These are phyloP conservation scores for Penicillium goetzii DNA, from an alignment of 495 filamentous ascomycete species.

Conservation along the genomic window DNA sequence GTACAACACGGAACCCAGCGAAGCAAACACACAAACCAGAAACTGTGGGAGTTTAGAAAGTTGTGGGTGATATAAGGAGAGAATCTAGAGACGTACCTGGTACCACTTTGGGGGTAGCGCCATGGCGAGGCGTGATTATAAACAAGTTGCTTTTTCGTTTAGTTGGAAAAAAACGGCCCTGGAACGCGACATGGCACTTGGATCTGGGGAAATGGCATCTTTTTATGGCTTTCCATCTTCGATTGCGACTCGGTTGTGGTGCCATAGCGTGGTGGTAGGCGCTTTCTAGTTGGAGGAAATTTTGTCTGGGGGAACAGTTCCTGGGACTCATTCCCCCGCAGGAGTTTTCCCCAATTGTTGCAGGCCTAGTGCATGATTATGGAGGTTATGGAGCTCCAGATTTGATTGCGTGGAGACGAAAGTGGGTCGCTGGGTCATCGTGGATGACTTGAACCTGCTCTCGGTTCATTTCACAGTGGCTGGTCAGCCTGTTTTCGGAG, in stretches of 20 bases:
- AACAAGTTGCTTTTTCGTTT: not conserved
- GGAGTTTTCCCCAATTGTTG: constrained; percentile 18
- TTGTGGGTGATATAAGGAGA: not conserved
- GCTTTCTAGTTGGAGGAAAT: constrained; percentile 16
- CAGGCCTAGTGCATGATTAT: not conserved
- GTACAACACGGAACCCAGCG: constrained; percentile 55
- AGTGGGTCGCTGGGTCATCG: not conserved
- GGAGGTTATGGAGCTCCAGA: constrained; percentile 2
- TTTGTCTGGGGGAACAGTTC: constrained; percentile 8
- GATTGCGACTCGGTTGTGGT: not conserved
- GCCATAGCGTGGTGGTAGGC: not conserved
- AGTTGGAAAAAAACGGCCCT: not conserved
- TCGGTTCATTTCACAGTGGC: not conserved
- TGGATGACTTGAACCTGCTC: not conserved
- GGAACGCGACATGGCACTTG: not conserved
- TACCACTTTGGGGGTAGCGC: constrained; percentile 16
- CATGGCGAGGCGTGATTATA: not conserved
- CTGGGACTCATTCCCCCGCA: constrained; percentile 12
- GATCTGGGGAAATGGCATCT: not conserved
- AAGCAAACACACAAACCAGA: constrained; percentile 57
- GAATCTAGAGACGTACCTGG: constrained; percentile 9
- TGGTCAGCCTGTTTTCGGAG: not conserved
- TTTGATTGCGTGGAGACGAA: not conserved
- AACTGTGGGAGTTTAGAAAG: constrained; percentile 42
- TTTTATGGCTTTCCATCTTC: not conserved